Percentiles rank a stretch among this genome's conserved stretches.
These are phyloP conservation scores for Naganishia vishniacii DNA, from an alignment of 768 basidiomycete species.

Conservation along the genomic window DNA sequence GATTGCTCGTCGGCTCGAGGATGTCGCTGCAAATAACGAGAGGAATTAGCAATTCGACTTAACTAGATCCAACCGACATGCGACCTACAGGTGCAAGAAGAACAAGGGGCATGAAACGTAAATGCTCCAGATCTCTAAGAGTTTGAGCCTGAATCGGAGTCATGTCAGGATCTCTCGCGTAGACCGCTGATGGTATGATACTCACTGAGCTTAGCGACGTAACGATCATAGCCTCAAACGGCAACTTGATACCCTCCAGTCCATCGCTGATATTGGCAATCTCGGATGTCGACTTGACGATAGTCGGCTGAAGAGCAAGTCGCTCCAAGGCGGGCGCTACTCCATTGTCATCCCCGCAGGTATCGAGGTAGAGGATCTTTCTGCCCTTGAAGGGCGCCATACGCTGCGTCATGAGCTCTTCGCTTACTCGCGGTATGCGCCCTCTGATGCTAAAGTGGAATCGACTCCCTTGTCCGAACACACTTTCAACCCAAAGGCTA, in stretches of 20 bases:
- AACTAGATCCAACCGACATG: slow-evolving; percentile 27
- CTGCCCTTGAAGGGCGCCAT: slow-evolving; percentile 69
- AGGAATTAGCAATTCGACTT: slow-evolving; percentile 30
- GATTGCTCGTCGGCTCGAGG: slow-evolving; percentile 50
- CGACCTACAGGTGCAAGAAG: slow-evolving; percentile 65
- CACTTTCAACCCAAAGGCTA: slow-evolving; percentile 94
- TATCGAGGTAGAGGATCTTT: slow-evolving; percentile 87
- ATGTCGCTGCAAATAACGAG: slow-evolving; percentile 52
- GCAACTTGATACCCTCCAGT: slow-evolving; percentile 57
- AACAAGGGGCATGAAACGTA: slow-evolving; percentile 94
- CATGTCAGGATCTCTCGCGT: slow-evolving; percentile 4
- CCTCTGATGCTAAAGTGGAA: slow-evolving; percentile 91
- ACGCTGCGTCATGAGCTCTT: slow-evolving; percentile 41
- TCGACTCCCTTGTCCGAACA: slow-evolving; percentile 68
- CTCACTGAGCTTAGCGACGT: slow-evolving; percentile 65
- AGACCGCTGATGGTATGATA: slow-evolving; percentile 51
- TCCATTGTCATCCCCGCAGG: slow-evolving; percentile 65
- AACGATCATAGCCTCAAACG: slow-evolving; percentile 91
- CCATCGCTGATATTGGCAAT: slow-evolving; percentile 16
- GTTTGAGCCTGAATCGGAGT: slow-evolving; percentile 64
- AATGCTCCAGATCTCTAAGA: slow-evolving; percentile 83
- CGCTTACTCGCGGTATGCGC: background rate
- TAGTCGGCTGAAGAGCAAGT: slow-evolving; percentile 69
- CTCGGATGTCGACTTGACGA: slow-evolving; percentile 56
- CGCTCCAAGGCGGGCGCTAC: slow-evolving; percentile 72